phyloP scores from a whole-genome alignment of 2,329 filamentous ascomycete species.

The Fusarium sp. region DNA sequence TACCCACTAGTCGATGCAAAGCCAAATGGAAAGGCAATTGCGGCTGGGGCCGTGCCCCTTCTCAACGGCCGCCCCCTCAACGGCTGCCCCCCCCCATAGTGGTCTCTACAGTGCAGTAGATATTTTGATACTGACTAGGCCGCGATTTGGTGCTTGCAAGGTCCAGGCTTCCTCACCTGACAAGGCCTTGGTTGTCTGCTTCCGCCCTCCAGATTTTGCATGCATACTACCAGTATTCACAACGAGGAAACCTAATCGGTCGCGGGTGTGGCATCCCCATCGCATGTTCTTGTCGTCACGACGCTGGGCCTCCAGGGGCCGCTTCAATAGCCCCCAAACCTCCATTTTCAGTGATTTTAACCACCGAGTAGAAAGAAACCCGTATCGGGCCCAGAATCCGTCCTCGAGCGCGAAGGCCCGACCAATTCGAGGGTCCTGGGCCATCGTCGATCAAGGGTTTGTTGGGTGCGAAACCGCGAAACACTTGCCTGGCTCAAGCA shows the following conservation, averaged over 20 bases:
- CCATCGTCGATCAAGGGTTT: constrained; percentile 28
- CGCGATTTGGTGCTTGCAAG: constrained; percentile 30
- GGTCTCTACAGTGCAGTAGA: constrained; percentile 20
- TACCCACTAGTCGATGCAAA: not conserved
- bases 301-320: constrained; percentile 30
- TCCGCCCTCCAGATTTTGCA: constrained; percentile 44
- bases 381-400: not conserved
- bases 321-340: constrained; percentile 27
- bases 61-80: constrained; percentile 46
- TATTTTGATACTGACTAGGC: constrained; percentile 26
- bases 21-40: constrained; percentile 40
- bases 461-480: constrained; percentile 29
- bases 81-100: constrained; percentile 42
- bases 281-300: constrained; percentile 47
- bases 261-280: constrained; percentile 39
- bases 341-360: constrained; percentile 14
- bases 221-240: constrained; percentile 35
- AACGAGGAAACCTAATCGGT: constrained; percentile 45
- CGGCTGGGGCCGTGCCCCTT: constrained; percentile 46
- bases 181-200: constrained; percentile 16
- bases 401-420: constrained; percentile 21
- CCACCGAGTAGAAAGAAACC: constrained; percentile 14
- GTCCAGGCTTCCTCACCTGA: constrained; percentile 15
- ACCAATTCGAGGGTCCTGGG: constrained; percentile 25
- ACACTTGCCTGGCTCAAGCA: constrained; percentile 26